Base-by-base conservation (phyloP, 768 basidiomycete genomes). In the Asterophora parasitica region DNA sequence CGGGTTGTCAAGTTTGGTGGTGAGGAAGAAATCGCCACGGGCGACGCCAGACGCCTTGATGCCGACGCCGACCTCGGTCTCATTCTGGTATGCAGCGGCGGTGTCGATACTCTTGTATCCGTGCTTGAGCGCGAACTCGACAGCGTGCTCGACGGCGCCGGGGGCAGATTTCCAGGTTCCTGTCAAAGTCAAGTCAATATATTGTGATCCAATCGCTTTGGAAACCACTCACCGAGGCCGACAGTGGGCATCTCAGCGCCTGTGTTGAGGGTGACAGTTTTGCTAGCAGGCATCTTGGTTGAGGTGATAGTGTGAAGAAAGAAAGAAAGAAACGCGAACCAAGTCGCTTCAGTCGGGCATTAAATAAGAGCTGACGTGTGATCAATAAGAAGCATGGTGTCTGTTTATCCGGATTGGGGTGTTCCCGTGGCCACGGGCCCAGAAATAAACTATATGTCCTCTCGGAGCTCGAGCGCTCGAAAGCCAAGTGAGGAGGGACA, bases 151-250 rank as follows among this genome's bases (percentile, higher is more conserved):
- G 48, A 91, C 89, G 32, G 73, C 73, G 40, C 85, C 87, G 3
- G 88, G 81, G 46, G 70, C 53, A 41, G 83, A 82, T 58, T 85
- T 82, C 88, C 87, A 91, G 39, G 88, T 89, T n/a, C 86, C 84
- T 82, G 44, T n/a, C n/a, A n/a, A 31, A 10, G 4, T 31, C 12
- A 12, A 31, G 30, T 31, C 23, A 23, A 23, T 23, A 23, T 3
- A 3, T 23, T 23, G 23, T 4, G 30, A 31, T 31, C 12, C 8
- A 9, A 4, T 3, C 12, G 12, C 23, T 7, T 16, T 35, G 7
- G 19, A 15, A 13, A 11, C n/a, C 20, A 55, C 68, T 31, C 54
- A 76, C 82, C 84, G 45, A 88, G 76, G 39, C 83, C 83, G 31
- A 90, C 68, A 12, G 79, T 79, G 59, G 88, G 87, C 75, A 92